Percentiles rank a stretch among this genome's conserved stretches.
Evolutionary conservation across 148 eudicot species (phyloP).

Genomic region (Polygonum maritimum): DNA sequence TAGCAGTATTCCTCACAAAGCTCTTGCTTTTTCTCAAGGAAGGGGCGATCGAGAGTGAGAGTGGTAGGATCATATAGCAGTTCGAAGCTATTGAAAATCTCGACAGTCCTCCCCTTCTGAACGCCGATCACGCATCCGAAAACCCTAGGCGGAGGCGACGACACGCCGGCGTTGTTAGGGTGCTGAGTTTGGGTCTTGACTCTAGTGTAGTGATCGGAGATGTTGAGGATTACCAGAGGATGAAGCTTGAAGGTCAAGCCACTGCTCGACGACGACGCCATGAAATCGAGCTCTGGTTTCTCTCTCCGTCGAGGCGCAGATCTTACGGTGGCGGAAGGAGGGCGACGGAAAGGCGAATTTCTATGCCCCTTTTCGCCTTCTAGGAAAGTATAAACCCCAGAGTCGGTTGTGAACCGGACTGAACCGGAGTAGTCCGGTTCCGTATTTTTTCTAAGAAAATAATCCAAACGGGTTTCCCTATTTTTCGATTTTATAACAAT

Average conservation of each 20-base stretch:
- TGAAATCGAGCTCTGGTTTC: slow-evolving; percentile 2
- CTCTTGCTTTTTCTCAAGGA: slow-evolving; percentile 90
- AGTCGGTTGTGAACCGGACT: too few relatives aligned
- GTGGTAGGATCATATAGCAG: slow-evolving; percentile 51
- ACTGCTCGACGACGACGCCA: slow-evolving; percentile 85
- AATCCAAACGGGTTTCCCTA: too few relatives aligned
- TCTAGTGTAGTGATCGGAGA: slow-evolving; percentile 76
- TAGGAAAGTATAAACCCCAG: neutral
- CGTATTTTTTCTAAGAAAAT: too few relatives aligned
- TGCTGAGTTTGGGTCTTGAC: slow-evolving; percentile 57
- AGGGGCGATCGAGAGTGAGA: slow-evolving; percentile 61
- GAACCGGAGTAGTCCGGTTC: too few relatives aligned
- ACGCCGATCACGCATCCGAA: slow-evolving; percentile 87
- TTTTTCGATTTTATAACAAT: neutral
- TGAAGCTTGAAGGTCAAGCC: slow-evolving; percentile 95
- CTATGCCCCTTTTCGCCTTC: neutral
- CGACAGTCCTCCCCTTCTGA: slow-evolving; percentile 81
- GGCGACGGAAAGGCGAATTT: neutral
- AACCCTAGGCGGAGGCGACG: slow-evolving; percentile 34
- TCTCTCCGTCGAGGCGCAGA: neutral
- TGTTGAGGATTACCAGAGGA: slow-evolving; percentile 79
- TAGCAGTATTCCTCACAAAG: slow-evolving; percentile 42
- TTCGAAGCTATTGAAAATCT: slow-evolving; percentile 93
- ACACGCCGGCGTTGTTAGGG: slow-evolving; percentile 8
- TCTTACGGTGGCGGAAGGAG: neutral